Evolutionary conservation across 2,329 filamentous ascomycete species (phyloP).

Genomic region (Sclerotinia minor): DNA sequence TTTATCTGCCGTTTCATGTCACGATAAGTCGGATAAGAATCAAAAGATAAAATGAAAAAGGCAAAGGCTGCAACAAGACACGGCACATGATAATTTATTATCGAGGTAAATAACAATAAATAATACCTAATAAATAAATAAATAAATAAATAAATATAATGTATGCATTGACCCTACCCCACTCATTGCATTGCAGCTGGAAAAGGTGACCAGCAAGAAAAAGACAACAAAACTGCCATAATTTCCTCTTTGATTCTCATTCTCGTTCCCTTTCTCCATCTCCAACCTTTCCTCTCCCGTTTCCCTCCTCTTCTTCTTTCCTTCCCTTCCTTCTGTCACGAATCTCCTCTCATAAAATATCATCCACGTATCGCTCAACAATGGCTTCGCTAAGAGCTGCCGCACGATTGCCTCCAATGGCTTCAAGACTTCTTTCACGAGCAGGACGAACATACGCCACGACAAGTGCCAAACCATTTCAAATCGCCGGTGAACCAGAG

Average conservation of each 20-base stretch:
- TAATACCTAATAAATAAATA: neutral
- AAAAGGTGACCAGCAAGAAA: neutral
- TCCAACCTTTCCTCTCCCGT: neutral
- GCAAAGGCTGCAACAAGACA: neutral
- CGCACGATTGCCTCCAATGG: slow-evolving; percentile 37
- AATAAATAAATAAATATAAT: neutral
- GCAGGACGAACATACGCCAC: slow-evolving; percentile 33
- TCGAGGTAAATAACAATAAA: too few species aligned
- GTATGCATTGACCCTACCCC: neutral
- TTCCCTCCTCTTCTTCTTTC: neutral
- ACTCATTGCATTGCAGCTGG: neutral
- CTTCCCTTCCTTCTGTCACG: neutral
- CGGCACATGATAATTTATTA: too few species aligned
- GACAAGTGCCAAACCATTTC: slow-evolving; percentile 37
- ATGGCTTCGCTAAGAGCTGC: slow-evolving; percentile 42
- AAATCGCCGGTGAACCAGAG: slow-evolving; percentile 38
- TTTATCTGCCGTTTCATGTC: slow-evolving; percentile 5
- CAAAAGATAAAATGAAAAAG: neutral
- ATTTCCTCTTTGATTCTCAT: neutral
- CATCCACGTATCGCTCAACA: neutral
- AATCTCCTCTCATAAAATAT: neutral
- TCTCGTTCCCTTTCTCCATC: too few species aligned
- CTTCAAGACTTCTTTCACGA: slow-evolving; percentile 29
- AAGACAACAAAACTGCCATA: neutral
- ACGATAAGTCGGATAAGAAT: slow-evolving; percentile 7